phyloP scores from a whole-genome alignment of 169 alveolate genomes.

The Miamiensis avidus region DNA sequence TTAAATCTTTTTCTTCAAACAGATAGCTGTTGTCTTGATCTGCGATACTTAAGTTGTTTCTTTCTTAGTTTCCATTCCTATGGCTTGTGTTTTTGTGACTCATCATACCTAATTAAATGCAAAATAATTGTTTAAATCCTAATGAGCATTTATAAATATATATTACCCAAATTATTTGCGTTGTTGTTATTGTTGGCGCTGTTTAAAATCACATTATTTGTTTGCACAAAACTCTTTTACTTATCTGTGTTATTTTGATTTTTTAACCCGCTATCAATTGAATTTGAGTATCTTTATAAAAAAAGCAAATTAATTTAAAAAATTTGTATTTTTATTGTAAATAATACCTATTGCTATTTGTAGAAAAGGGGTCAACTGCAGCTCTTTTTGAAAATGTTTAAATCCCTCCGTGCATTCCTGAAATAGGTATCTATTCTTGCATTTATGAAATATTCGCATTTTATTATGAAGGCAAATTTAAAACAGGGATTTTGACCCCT shows the following conservation, averaged over 20 bases:
- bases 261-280: not conserved
- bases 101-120: too few species aligned
- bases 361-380: slow-evolving; percentile 50
- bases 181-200: not conserved
- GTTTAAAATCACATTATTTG: too few species aligned
- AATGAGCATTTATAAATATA: too few species aligned
- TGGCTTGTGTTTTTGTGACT: too few species aligned
- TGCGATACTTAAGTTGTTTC: too few species aligned
- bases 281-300: not conserved
- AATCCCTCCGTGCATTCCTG: not conserved
- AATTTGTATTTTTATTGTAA: not conserved
- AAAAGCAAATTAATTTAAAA: too few species aligned
- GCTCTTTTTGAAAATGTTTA: not conserved
- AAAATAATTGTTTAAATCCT: too few species aligned
- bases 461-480: not conserved
- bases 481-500: not conserved
- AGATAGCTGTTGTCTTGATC: not conserved
- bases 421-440: not conserved
- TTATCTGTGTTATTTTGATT: not conserved
- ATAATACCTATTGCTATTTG: slow-evolving; percentile 34
- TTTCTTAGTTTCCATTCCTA: not conserved
- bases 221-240: not conserved
- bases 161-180: too few species aligned
- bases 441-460: not conserved
- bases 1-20: not conserved